Evolutionary conservation across 2,329 filamentous ascomycete genomes (phyloP).

Genomic region (Penicillium sp.): DNA sequence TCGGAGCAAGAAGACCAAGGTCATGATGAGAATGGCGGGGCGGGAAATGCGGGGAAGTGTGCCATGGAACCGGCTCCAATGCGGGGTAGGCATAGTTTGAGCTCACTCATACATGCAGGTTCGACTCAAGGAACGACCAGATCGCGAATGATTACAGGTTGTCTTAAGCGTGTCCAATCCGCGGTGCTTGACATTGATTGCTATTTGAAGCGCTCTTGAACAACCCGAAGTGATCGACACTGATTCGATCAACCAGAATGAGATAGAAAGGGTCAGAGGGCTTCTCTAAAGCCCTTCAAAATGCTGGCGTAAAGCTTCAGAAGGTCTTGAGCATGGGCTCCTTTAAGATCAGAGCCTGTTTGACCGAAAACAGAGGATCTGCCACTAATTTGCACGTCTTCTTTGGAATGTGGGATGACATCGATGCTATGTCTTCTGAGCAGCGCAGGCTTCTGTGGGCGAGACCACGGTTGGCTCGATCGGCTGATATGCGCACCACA

Average conservation of each 20-base stretch:
- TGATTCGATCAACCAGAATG: too few relatives aligned
- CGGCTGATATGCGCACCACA: background rate
- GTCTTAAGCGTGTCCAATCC: background rate
- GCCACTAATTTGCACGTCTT: background rate
- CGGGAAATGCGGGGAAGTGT: background rate
- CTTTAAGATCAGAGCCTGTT: background rate
- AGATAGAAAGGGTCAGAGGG: background rate
- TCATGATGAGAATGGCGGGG: background rate
- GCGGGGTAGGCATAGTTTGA: background rate
- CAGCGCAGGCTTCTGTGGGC: background rate
- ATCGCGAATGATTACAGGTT: too few relatives aligned
- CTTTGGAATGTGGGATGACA: background rate
- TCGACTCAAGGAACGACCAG: background rate
- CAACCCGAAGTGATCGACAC: background rate
- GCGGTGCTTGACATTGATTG: background rate
- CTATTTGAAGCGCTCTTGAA: background rate
- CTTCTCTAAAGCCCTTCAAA: background rate
- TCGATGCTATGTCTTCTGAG: constrained; percentile 2
- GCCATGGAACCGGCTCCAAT: background rate
- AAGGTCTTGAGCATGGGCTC: background rate
- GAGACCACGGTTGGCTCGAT: background rate
- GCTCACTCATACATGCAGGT: background rate
- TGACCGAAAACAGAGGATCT: background rate
- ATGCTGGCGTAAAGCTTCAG: background rate
- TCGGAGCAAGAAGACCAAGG: background rate